Conservation (phyloP, 805 yeast species). For the Candida ulmi region DNA sequence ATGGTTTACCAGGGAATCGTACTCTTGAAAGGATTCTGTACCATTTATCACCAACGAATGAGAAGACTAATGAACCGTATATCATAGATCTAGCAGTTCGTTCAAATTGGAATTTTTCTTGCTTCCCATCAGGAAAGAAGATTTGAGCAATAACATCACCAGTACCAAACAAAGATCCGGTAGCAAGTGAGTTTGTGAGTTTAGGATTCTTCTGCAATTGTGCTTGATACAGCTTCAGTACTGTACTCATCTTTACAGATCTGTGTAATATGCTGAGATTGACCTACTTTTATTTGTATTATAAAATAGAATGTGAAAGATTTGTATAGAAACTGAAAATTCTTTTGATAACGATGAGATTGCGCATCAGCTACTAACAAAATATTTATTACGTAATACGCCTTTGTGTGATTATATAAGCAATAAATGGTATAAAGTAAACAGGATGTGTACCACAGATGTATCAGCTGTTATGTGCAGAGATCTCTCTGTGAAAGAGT, state of each 20-base stretch:
- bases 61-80: constrained; percentile 71
- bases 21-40: constrained; percentile 46
- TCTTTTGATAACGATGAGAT: too few species aligned
- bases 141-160: constrained; percentile 76
- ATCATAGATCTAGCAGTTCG: constrained; percentile 59
- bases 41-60: constrained; percentile 73
- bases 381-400: too few species aligned
- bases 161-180: constrained; percentile 60
- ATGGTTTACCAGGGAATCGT: constrained; percentile 27
- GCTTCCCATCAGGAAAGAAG: constrained; percentile 30
- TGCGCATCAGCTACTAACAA: too few species aligned
- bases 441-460: too few species aligned
- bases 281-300: too few species aligned
- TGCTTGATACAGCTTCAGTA: constrained; percentile 14
- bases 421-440: too few species aligned
- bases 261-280: too few species aligned
- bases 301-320: too few species aligned
- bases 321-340: too few species aligned
- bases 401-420: too few species aligned
- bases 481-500: too few species aligned
- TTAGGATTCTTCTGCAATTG: constrained; percentile 40
- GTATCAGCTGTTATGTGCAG: too few species aligned
- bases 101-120: constrained; percentile 36
- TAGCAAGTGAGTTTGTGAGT: constrained; percentile 46
- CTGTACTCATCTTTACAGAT: not conserved